Percentiles rank a stretch among this genome's conserved stretches.
Conservation (phyloP, 2,329 filamentous ascomycete species). For the Monosporascus ibericus region DNA sequence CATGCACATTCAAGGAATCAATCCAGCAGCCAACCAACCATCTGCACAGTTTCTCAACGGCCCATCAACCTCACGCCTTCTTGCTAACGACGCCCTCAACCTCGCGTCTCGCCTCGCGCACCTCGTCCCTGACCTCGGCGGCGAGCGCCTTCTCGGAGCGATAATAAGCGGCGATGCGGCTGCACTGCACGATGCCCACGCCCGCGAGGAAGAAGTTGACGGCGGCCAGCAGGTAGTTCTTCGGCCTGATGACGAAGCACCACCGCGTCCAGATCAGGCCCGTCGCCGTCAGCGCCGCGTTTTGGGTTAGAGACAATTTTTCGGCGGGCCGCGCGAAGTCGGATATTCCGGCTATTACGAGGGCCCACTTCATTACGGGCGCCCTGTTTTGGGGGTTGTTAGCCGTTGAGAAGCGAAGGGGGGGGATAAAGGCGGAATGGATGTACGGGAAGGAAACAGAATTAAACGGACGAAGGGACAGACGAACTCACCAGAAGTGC, state of each 20-base stretch:
- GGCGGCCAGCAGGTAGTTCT: constrained; percentile 87
- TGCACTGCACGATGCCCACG: constrained; percentile 77
- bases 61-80: not conserved
- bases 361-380: constrained; percentile 94
- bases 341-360: constrained; percentile 86
- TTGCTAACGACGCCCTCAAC: constrained; percentile 8
- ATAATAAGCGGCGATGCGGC: constrained; percentile 66
- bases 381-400: constrained; percentile 50
- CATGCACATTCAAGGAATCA: too few species aligned
- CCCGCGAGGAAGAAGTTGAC: constrained; percentile 97
- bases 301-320: constrained; percentile 89
- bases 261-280: constrained; percentile 97
- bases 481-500: constrained; percentile 77
- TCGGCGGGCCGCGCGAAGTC: constrained; percentile 89
- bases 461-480: not conserved
- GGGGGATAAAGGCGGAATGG: too few species aligned
- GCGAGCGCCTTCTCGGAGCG: constrained; percentile 49
- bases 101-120: constrained; percentile 33
- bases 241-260: constrained; percentile 95
- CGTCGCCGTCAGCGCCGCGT: constrained; percentile 81
- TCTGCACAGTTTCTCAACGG: not conserved
- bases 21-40: too few species aligned
- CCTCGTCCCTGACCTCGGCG: constrained; percentile 26
- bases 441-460: not conserved
- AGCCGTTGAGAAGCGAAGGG: not conserved